Percentiles rank a stretch among this genome's conserved stretches.
Conservation (phyloP, 169 alveolate species). For the Plasmodium gaboni region DNA sequence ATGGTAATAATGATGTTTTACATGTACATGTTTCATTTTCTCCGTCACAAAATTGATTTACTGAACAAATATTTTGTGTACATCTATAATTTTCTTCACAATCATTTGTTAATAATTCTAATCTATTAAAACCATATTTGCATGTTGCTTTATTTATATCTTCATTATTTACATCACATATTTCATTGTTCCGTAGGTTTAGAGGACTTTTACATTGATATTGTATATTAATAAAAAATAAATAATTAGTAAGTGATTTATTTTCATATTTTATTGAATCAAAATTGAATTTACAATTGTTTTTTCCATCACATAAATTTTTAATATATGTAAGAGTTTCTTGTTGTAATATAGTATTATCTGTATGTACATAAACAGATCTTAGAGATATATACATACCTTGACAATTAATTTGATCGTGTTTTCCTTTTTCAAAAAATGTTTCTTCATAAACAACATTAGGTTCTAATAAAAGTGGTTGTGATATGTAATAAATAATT, state of each 20-base stretch:
- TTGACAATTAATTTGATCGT: slow-evolving; percentile 22
- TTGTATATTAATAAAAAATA: slow-evolving; percentile 4
- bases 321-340: background rate
- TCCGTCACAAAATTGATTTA: slow-evolving; percentile 29
- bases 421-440: slow-evolving; percentile 42
- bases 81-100: slow-evolving; percentile 58
- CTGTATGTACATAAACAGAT: background rate
- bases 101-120: background rate
- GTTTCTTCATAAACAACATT: slow-evolving; percentile 26
- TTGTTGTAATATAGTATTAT: background rate
- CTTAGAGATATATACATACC: slow-evolving; percentile 13
- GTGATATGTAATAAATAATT: slow-evolving; percentile 12
- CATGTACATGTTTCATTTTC: slow-evolving; percentile 28
- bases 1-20: slow-evolving; percentile 1
- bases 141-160: slow-evolving; percentile 1
- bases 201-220: slow-evolving; percentile 28
- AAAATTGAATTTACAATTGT: slow-evolving; percentile 26
- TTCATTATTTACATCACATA: background rate
- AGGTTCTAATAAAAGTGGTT: slow-evolving; percentile 29
- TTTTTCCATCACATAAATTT: slow-evolving; percentile 16
- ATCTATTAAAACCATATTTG: slow-evolving; percentile 19
- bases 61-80: slow-evolving; percentile 7
- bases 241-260: background rate
- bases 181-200: background rate
- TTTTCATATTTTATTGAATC: background rate